Evolutionary conservation across 1,284 basidiomycete species (phyloP), one percentile per base, ranked within the genome.

Genomic region (Irpex rosettiformis): DNA sequence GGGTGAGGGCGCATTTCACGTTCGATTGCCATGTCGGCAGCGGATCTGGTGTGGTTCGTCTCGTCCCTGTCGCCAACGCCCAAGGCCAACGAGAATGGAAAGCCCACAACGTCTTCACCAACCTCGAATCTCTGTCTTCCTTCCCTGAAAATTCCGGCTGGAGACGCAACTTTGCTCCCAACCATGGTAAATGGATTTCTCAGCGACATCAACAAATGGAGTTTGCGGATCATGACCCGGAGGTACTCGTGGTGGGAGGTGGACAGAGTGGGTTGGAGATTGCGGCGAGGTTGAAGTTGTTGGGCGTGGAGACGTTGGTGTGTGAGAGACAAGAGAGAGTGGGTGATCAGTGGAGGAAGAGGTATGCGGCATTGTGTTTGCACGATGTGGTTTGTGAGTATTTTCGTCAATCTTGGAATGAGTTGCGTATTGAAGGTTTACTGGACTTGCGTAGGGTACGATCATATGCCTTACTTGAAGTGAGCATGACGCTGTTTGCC

Each of bases 361-460:
- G 84, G 18, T 85, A 85, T 62, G 74, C 81, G 48, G 77, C 79
- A 1, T 70, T 85, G 21, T 82, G 77, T 59, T 71, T 86, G 21
- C 83, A 87, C 65, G 79, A 82, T 66, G 79, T 83, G 28, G 80
- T 85, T 25, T 83, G 81, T 83, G 59, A 74, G 79, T 74, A 27
- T 24, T 25, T 24, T 40, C 52, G 18, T 52, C 21, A 7, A 4
- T 37, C 43, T 47, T 47, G 2, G 2, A 24, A 33, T n/a, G 28
- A 54, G 16, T 22, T 11, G 52, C 18, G 37, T 30, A 27, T 30
- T 37, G 21, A n/a, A 3, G 10, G 11, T 16, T 22, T 37, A 25
- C 28, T n/a, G 8, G 8, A 33, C 11, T 18, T 3, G 10, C 21
- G 1, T 22, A 67, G 66, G 67, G 66, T 66, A 61, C 55, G 58